Evolutionary conservation across 768 basidiomycete species (phyloP), one percentile per base, ranked within the genome.

Genomic region (Lactarius tabidus): DNA sequence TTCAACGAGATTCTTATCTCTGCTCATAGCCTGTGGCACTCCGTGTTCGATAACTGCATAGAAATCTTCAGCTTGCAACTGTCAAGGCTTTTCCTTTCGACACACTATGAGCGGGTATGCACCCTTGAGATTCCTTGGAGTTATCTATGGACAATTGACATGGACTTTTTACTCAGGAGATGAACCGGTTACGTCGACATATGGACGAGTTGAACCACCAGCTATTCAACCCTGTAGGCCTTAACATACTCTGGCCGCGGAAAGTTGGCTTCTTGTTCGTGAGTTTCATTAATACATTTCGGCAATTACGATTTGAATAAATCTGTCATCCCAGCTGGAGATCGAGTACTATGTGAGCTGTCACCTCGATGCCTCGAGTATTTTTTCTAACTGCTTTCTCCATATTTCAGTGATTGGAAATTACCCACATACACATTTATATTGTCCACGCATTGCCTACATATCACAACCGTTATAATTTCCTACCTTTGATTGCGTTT

Each of bases 221-320:
- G 57, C 64, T 92, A 23, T 97, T 88, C 78, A 94, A 98, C 72
- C 90, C 91, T 0, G 85, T 80, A 9, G 97, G 97, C 1, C 76
- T 99, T 70, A 90, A 94, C 69, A 84, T 98, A 48, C 78, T 95
- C 18, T 92, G 89, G 84, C 97, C 97, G 1, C 79, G 85, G 54
- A 82, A 84, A 71, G 88, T 90, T 62, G 97, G 91, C 0, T 95
- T 95, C 75, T 80, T 98, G 70, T 99, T 90, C 77, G 96, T 98
- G 74, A 76, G 95, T 89, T 20, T 29, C 10, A 31, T 61, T 2
- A 28, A 3, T 28, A 7, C 54, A 54, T 59, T 57, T 58, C 58
- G 35, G 56, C 39, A 45, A 57, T 18, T 36, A 23, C 23, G 54
- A 15, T 33, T 26, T 23, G 5, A n/a, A 48, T 53, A 28, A 56